Conservation (phyloP, 441 rosid genomes). For the Croton setiger region DNA sequence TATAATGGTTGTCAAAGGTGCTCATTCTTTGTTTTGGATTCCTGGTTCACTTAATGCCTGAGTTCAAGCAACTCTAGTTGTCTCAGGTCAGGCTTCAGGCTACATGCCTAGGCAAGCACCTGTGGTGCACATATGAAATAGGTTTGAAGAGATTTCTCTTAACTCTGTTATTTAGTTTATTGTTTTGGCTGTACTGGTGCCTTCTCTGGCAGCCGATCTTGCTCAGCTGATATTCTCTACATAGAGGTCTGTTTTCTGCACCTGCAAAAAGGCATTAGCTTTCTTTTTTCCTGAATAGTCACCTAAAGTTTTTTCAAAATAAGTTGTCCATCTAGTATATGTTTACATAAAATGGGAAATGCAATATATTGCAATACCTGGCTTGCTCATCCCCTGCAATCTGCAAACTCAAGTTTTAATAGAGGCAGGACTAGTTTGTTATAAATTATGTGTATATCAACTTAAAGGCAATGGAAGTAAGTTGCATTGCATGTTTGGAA, state of each 20-base stretch:
- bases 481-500: background rate
- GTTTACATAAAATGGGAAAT: too few species aligned
- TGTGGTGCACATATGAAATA: background rate
- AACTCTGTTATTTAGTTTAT: background rate
- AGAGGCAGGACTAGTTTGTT: background rate
- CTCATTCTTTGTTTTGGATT: background rate
- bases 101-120: background rate
- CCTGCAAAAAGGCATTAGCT: too few species aligned
- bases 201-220: background rate
- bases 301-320: too few species aligned
- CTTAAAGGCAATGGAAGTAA: background rate
- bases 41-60: background rate
- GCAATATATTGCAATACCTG: too few species aligned
- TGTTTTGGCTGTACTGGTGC: background rate
- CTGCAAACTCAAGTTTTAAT: background rate
- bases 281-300: too few species aligned
- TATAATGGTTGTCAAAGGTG: background rate
- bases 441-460: background rate
- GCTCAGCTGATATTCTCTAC: too few species aligned
- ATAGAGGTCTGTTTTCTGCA: too few species aligned
- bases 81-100: background rate
- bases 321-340: too few species aligned
- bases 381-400: too few species aligned
- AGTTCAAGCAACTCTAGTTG: background rate
- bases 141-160: background rate